These are phyloP conservation scores for Saccharomyces mikatae DNA, from an alignment of 805 yeast genomes.

Conservation along the genomic window DNA sequence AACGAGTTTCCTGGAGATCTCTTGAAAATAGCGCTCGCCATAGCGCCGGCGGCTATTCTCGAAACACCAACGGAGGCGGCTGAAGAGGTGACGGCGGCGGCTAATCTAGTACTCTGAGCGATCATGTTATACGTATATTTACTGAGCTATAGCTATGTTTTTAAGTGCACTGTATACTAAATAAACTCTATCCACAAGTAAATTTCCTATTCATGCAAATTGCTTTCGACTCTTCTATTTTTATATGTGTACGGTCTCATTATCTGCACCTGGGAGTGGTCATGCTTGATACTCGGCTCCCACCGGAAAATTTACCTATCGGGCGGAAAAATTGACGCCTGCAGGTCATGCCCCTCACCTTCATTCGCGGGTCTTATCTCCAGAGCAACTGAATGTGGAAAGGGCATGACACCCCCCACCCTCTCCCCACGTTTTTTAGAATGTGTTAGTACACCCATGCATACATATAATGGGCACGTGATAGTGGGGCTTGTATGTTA, in stretches of 20 bases:
- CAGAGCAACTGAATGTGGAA: not conserved
- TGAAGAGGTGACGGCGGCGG: conserved; percentile 4
- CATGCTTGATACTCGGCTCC: not conserved
- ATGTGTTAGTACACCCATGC: not conserved
- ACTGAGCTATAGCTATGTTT: not conserved
- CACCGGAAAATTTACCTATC: not conserved
- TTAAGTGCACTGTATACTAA: no score
- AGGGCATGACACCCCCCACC: not conserved
- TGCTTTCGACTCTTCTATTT: conserved; percentile 8
- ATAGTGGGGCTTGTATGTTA: not conserved
- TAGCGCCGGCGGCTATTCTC: conserved; percentile 1
- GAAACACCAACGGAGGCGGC: conserved; percentile 1
- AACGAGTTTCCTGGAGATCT: conserved; percentile 29
- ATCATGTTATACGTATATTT: conserved; percentile 6
- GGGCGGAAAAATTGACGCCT: not conserved
- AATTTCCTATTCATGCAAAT: no score
- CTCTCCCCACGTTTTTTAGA: not conserved
- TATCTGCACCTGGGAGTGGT: not conserved
- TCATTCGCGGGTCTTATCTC: not conserved
- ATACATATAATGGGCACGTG: not conserved
- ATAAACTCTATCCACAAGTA: no score
- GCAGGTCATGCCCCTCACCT: not conserved
- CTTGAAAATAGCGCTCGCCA: conserved; percentile 5
- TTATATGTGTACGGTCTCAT: not conserved
- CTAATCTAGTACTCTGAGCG: conserved; percentile 8